phyloP scores from a whole-genome alignment of 805 yeast genomes.

The Wickerhamiella parazyma region DNA sequence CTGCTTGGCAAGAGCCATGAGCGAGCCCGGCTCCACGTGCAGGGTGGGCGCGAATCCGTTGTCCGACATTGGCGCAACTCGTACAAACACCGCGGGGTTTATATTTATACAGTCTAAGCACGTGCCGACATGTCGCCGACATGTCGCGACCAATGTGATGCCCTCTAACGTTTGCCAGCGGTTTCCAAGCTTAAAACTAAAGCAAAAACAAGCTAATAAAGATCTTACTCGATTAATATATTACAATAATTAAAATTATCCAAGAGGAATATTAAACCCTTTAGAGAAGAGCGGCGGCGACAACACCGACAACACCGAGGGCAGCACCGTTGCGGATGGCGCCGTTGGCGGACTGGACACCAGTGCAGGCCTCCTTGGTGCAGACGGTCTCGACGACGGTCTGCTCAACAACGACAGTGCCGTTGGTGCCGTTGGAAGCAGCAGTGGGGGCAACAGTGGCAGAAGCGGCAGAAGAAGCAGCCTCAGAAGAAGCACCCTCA shows the following conservation, averaged over 20 bases:
- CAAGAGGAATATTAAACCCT: neutral
- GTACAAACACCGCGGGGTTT: too few relatives aligned
- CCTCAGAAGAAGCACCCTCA: constrained; percentile 1
- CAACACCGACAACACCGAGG: constrained; percentile 3
- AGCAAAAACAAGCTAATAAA: too few relatives aligned
- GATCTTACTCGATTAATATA: neutral
- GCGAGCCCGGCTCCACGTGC: neutral
- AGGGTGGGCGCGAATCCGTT: too few relatives aligned
- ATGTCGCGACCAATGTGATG: too few relatives aligned
- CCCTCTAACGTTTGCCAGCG: too few relatives aligned
- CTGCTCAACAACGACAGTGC: constrained; percentile 4
- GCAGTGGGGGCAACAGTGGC: neutral
- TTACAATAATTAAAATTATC: neutral
- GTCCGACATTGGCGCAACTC: neutral
- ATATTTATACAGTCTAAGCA: too few relatives aligned
- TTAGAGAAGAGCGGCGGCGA: constrained; percentile 8
- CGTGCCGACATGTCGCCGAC: too few relatives aligned
- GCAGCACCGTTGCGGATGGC: constrained; percentile 3
- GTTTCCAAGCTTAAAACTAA: too few relatives aligned
- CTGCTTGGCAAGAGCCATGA: neutral
- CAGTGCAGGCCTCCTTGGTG: constrained; percentile 5
- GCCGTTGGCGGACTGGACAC: constrained; percentile 6
- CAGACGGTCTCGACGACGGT: constrained; percentile 7
- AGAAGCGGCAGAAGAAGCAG: neutral
- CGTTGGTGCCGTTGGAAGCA: constrained; percentile 2